phyloP scores from a whole-genome alignment of 768 basidiomycete genomes.

The Lactarius tabidus region DNA sequence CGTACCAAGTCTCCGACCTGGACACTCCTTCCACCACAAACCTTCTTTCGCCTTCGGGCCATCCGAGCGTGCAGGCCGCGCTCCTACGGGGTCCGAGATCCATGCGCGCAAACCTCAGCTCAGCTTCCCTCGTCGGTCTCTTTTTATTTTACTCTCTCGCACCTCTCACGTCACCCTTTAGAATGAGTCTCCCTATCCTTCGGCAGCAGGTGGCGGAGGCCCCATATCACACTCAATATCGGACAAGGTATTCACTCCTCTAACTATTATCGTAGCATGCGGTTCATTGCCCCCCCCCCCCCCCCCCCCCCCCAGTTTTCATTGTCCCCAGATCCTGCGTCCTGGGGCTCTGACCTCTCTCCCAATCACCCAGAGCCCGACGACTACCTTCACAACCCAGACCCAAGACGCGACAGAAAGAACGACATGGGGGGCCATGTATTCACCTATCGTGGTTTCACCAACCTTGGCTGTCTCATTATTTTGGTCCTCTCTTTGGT shows the following conservation, averaged over 20 bases:
- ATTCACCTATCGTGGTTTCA: conserved; percentile 38
- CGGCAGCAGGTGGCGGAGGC: conserved; percentile 8
- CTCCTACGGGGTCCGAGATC: conserved; percentile 40
- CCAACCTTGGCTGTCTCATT: conserved; percentile 38
- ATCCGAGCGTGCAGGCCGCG: conserved; percentile 39
- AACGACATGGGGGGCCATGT: conserved; percentile 36
- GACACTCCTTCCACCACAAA: conserved; percentile 50
- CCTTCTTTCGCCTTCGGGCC: conserved; percentile 41
- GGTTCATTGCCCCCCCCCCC: neutral
- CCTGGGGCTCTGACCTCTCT: conserved; percentile 30
- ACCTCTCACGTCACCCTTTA: conserved; percentile 12
- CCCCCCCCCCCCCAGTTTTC: conserved; percentile 21
- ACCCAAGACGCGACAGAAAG: conserved; percentile 32
- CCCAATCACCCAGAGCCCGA: conserved; percentile 29
- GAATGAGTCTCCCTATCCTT: conserved; percentile 28
- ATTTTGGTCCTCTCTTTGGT: conserved; percentile 14
- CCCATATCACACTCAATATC: conserved; percentile 29
- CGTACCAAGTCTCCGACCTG: conserved; percentile 40
- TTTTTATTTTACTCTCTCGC: neutral
- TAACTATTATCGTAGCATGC: neutral
- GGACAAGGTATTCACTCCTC: conserved; percentile 28
- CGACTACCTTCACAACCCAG: conserved; percentile 34
- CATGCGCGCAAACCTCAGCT: conserved; percentile 39
- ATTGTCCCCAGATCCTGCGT: conserved; percentile 32
- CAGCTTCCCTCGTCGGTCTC: conserved; percentile 40